Percentiles rank a stretch among this genome's conserved stretches.
These are phyloP conservation scores for Novymonas esmeraldas DNA, from an alignment of 208 protist species.

Conservation along the genomic window DNA sequence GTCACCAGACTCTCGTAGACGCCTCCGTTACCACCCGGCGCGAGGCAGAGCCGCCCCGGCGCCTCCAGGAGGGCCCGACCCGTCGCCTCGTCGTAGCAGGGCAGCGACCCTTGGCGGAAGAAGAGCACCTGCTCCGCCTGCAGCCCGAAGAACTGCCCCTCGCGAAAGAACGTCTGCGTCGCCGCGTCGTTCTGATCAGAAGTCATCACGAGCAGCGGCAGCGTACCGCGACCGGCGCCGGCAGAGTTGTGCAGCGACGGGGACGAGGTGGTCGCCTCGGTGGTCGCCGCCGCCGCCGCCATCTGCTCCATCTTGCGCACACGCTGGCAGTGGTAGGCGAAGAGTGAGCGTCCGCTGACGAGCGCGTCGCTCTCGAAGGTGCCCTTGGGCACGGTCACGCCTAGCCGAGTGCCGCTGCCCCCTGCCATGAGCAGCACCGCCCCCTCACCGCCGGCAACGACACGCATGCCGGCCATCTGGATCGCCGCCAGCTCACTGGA, in stretches of 20 bases:
- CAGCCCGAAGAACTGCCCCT: constrained; percentile 96
- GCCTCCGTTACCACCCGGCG: constrained; percentile 98
- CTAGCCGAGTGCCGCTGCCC: constrained; percentile 98
- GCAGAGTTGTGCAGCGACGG: neutral
- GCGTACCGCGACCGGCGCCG: neutral
- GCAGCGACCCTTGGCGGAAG: constrained; percentile 93
- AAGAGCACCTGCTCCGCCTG: constrained; percentile 90
- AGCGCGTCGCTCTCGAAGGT: constrained; percentile 73
- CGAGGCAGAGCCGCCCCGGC: constrained; percentile 59
- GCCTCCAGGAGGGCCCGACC: constrained; percentile 94
- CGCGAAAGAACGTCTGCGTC: constrained; percentile 93
- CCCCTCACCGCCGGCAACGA: constrained; percentile 84
- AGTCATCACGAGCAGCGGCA: constrained; percentile 97
- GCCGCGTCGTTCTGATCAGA: constrained; percentile 91
- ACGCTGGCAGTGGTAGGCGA: constrained; percentile 97
- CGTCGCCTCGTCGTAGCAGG: constrained; percentile 89
- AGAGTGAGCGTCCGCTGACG: constrained; percentile 85
- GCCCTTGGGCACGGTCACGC: constrained; percentile 96
- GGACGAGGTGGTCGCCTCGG: too few species aligned
- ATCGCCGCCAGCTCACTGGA: constrained; percentile 22
- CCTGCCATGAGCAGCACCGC: constrained; percentile 97
- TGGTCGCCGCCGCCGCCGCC: constrained; percentile 25
- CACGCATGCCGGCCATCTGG: constrained; percentile 51
- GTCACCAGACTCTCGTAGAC: constrained; percentile 79
- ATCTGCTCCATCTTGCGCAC: constrained; percentile 89